Evolutionary conservation across 2,329 filamentous ascomycete species (phyloP), one percentile per base, ranked within the genome.

Genomic region (Talaromyces sp.): DNA sequence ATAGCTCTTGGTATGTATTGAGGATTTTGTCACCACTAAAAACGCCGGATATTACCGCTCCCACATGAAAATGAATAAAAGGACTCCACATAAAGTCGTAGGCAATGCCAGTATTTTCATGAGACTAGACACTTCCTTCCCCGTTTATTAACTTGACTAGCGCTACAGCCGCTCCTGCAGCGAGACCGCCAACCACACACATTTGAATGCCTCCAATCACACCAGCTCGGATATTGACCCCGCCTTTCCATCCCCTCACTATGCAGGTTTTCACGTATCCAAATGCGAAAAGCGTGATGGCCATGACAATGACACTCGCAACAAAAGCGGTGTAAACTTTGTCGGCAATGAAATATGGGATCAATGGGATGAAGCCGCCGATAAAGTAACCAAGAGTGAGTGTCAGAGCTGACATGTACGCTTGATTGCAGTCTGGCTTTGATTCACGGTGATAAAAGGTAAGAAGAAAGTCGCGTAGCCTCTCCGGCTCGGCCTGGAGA

Each of bases 111-210:
- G 52, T 60, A 58, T 67, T 31, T 19, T 52, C 52, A 41, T 63
- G 45, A 52, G 10, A 66, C 58, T 65, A 60, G 19, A 56, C 41
- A 62, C 61, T 57, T 25, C 66, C 66, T 25, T 67, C 67, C 3
- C 62, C 73, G 67, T 87, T 85, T 66, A 89, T 78, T n/a, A 81
- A 73, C 67, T 84, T 81, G 33, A 90, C 87, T 65, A 90, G 84
- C 3, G 78, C 82, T 74, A 90, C 89, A 25, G 88, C 88, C 9
- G 87, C 87, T 1, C 85, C 88, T 0, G 89, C 89, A 5, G 89
- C 89, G 64, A 89, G 68, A 15, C 87, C 85, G 35, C 89, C 89
- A 52, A 90, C 84, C 22, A 88, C 71, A 52, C 89, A 77, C 74
- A 89, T 91, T 77, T 90, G 86, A 33, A 87, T 59, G 0, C 87